Evolutionary conservation across 192 early-diverging fungal species (phyloP), one percentile per base, ranked within the genome.

Genomic region (Diversispora eburnea): DNA sequence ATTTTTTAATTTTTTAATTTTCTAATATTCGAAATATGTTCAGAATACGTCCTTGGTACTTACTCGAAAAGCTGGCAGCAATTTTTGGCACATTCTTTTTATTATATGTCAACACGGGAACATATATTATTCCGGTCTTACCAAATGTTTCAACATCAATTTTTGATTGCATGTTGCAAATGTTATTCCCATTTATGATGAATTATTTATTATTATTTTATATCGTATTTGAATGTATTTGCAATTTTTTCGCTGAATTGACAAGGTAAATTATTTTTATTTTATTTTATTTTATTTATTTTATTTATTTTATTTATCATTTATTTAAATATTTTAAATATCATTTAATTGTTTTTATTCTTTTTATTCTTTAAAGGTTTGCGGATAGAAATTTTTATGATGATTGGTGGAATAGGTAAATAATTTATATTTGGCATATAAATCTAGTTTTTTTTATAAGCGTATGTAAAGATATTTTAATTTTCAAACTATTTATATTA

Each of bases 331-430:
- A 19, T 15, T 22, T n/a, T 45, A 22, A 76, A 48, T n/a, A 22
- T 58, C 39, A 17, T 39, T 12, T 52, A 3, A n/a, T 46, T 52
- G 5, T 67, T 9, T 13, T 57, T 54, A 7, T 67, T 49, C 46
- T 33, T 67, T 48, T 45, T 45, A 54, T 70, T 47, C 54, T 64
- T 20, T 65, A 10, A 57, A 86, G 86, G 33, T 99, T 99, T 79
- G 95, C 97, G 15, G 97, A 99, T 80, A 91, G 94, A 67, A 90
- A 92, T 78, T 99, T 99, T 84, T 99, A 97, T 82, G 94, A 97
- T 73, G 97, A 99, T 80, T 99, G 95, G 95, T 99, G 95, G 95
- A 99, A 99, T 75, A 54, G 51, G 51, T 54, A 54, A 17, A 54
- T 54, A 54, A 13, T 54, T 10, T 4, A 54, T 17, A 0, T 13